Evolutionary conservation across 2,329 filamentous ascomycete species (phyloP), one percentile per base, ranked within the genome.

Genomic region (Tolypocladium guangdongense): DNA sequence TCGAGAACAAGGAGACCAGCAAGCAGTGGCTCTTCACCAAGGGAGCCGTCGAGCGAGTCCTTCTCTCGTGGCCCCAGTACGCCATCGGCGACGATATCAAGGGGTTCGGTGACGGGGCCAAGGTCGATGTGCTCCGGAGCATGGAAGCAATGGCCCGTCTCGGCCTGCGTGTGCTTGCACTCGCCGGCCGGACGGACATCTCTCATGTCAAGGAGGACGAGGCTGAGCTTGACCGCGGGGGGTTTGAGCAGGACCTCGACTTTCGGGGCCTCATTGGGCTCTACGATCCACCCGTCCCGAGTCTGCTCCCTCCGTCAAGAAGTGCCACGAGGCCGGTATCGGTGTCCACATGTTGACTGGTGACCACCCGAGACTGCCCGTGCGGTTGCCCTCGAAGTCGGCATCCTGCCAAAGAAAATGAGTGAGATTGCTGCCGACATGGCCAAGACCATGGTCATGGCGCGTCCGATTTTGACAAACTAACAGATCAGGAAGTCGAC

Each of bases 211-310:
- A 63, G 22, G 61, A 64, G 37, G 70, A 67, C 51, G 67, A 73
- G 49, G 71, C 65, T 10, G 65, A 78, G 36, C 64, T 77, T 12
- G 69, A 78, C 7, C 80, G 85, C 18, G 73, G 74, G 7, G 66
- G 74, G 3, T 73, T 87, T 14, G 86, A 88, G 62, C 73, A 73
- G 20, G 73, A 82, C 20, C 76, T 90, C 33, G 71, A 75, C 45
- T 87, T 88, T 70, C 77, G 82, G 36, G 87, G 87, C 1, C 74
- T 90, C 12, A 78, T 88, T 56, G 86, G 84, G 50, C 74, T 89
- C n/a, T 87, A 87, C 57, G 85, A 88, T 55, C 85, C 86, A 4
- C 86, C 85, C 83, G 85, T 1, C 75, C 80, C 0, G 86, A 88
- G 62, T 84, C 84, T 4, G 80, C 76, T 2, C 77, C 72, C 1